phyloP scores from a whole-genome alignment of 768 basidiomycete genomes.

The Mycena belliarum region DNA sequence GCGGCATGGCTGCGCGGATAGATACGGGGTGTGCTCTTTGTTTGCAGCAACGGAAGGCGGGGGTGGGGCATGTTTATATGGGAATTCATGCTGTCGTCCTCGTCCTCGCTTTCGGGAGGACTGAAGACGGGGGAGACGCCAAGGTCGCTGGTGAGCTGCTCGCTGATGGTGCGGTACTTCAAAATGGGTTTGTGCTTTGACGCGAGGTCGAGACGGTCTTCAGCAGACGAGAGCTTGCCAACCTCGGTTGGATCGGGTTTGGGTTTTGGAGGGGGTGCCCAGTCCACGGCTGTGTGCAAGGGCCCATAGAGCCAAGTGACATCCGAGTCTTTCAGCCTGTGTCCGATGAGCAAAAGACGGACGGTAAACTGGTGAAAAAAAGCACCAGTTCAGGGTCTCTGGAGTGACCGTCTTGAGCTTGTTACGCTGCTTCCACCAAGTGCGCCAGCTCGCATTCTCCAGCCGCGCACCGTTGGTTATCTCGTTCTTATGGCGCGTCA shows the following conservation, averaged over 20 bases:
- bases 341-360: slow-evolving; percentile 11
- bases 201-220: slow-evolving; percentile 53
- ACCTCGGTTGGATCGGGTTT: slow-evolving; percentile 39
- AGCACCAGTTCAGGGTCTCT: slow-evolving; percentile 97
- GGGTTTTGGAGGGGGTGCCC: slow-evolving; percentile 67
- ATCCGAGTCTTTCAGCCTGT: slow-evolving; percentile 97
- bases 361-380: slow-evolving; percentile 20
- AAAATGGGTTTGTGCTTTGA: slow-evolving; percentile 80
- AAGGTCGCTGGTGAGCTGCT: slow-evolving; percentile 80
- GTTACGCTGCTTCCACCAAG: slow-evolving; percentile 99
- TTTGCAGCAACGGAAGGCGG: slow-evolving; percentile 72
- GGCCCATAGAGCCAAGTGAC: slow-evolving; percentile 99
- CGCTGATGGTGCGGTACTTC: slow-evolving; percentile 90
- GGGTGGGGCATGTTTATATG: slow-evolving; percentile 20
- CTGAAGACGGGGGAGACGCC: slow-evolving; percentile 65
- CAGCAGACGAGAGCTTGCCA: slow-evolving; percentile 42
- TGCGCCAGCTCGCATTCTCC: slow-evolving; percentile 98
- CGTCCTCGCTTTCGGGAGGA: slow-evolving; percentile 55
- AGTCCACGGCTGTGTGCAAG: slow-evolving; percentile 90
- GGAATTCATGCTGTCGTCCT: slow-evolving; percentile 30
- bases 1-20: slow-evolving; percentile 46
- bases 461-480: slow-evolving; percentile 93
- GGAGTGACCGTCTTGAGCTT: slow-evolving; percentile 93
- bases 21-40: slow-evolving; percentile 88
- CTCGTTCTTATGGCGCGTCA: slow-evolving; percentile 98